Percentiles rank a stretch among this genome's conserved stretches.
These are phyloP conservation scores for Ophiostoma pallidulum DNA, from an alignment of 2,329 filamentous ascomycete species.

Conservation along the genomic window DNA sequence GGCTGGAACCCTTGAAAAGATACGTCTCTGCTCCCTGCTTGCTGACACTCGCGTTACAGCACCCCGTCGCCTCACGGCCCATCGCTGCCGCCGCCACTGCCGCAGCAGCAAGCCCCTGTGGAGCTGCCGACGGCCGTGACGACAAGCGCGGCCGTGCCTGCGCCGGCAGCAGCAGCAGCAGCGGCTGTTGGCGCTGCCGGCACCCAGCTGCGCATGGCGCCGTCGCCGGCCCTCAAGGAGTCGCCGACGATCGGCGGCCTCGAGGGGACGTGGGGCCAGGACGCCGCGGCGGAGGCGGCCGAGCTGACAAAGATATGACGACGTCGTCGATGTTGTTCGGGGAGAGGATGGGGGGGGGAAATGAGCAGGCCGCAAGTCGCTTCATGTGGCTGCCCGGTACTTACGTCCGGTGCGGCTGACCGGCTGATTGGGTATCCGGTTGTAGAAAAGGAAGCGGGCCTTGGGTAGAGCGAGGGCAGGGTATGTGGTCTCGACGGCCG, in stretches of 20 bases:
- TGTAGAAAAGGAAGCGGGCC: too few species aligned
- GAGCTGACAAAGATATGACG: neutral
- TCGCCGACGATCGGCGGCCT: slow-evolving; percentile 5
- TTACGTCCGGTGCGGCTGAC: too few species aligned
- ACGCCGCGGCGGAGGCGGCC: neutral
- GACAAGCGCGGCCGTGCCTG: neutral
- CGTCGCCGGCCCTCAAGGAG: slow-evolving; percentile 1
- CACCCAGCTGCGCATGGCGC: neutral
- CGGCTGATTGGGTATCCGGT: too few species aligned
- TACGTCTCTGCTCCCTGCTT: too few species aligned
- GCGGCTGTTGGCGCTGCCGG: neutral
- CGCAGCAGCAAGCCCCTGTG: slow-evolving; percentile 16
- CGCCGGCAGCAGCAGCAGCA: neutral
- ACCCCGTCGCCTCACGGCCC: neutral
- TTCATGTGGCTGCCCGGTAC: too few species aligned
- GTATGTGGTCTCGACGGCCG: too few species aligned
- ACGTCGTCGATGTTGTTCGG: too few species aligned
- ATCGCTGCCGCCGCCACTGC: slow-evolving; percentile 8
- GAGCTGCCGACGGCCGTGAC: slow-evolving; percentile 28
- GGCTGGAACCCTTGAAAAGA: too few species aligned
- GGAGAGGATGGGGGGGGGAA: too few species aligned
- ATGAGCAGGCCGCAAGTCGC: too few species aligned
- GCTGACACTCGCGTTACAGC: too few species aligned
- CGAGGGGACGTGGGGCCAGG: neutral
- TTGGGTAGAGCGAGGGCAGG: too few species aligned